Conservation (phyloP, 2,329 filamentous ascomycete genomes). For the Fonsecaea nubica region DNA sequence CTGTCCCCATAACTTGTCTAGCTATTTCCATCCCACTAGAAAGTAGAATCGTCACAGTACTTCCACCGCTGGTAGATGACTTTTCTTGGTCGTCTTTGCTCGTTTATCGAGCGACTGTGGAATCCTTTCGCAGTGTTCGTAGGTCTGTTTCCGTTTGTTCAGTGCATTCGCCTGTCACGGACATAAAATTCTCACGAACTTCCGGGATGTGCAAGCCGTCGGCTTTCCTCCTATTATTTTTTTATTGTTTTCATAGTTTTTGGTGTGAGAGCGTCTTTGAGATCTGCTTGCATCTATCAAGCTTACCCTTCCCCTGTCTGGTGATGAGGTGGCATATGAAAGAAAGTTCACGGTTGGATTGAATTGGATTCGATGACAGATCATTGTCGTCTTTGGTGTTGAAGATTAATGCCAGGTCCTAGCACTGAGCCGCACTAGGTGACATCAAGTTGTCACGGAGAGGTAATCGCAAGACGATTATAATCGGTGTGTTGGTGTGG, state of each 20-base stretch:
- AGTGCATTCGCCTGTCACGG: neutral
- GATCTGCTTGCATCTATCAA: slow-evolving; percentile 23
- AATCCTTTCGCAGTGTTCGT: neutral
- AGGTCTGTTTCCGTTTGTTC: neutral
- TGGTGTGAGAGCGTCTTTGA: slow-evolving; percentile 4
- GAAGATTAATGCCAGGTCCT: slow-evolving; percentile 9
- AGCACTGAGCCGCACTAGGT: slow-evolving; percentile 8
- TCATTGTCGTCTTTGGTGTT: slow-evolving; percentile 1
- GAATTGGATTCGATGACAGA: slow-evolving; percentile 11
- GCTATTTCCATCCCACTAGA: neutral
- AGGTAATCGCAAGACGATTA: neutral
- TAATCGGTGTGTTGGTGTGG: neutral
- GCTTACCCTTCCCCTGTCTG: neutral
- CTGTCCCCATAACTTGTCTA: neutral
- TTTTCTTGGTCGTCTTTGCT: neutral
- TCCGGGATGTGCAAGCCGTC: slow-evolving; percentile 13
- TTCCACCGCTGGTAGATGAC: neutral
- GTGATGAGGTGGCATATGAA: neutral
- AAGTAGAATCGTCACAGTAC: neutral
- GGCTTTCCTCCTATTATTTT: slow-evolving; percentile 40
- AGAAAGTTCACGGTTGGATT: neutral
- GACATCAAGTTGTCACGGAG: slow-evolving; percentile 12
- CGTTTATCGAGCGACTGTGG: neutral
- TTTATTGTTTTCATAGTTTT: slow-evolving; percentile 31
- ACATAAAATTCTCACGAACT: neutral